A percentile compares a stretch with the other conserved stretches of the same genome.
These are phyloP conservation scores for Colletotrichum endophyticum DNA, from an alignment of 2,329 filamentous ascomycete genomes.

Conservation along the genomic window DNA sequence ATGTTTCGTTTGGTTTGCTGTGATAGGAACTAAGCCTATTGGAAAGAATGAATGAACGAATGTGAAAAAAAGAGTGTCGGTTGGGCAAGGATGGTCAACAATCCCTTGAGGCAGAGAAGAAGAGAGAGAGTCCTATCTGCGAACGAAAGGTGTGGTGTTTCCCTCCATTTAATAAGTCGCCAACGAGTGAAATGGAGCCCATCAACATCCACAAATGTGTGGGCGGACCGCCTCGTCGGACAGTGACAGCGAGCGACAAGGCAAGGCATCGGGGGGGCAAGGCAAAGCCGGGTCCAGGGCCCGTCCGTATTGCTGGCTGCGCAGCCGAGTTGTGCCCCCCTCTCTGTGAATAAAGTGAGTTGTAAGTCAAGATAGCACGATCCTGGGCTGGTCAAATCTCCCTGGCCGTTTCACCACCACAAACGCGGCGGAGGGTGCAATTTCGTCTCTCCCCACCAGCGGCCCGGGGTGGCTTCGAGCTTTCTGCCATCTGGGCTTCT, in stretches of 20 bases:
- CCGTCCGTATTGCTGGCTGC: not conserved
- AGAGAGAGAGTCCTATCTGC: not conserved
- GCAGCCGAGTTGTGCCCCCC: not conserved
- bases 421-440: constrained; percentile 15
- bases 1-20: not conserved
- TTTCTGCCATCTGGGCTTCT: not conserved
- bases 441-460: constrained; percentile 10
- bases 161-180: constrained; percentile 2
- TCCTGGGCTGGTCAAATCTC: constrained; percentile 17
- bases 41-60: constrained; percentile 14
- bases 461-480: not conserved
- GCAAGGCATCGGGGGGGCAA: not conserved
- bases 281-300: not conserved
- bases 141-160: not conserved
- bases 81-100: constrained; percentile 20
- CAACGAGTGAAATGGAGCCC: not conserved
- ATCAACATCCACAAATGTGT: constrained; percentile 1
- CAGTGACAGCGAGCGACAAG: not conserved
- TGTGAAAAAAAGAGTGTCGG: constrained; percentile 12
- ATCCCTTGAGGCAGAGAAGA: constrained; percentile 11
- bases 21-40: not conserved
- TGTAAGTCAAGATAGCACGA: constrained; percentile 5
- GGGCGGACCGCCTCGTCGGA: not conserved
- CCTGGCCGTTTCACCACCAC: constrained; percentile 19
- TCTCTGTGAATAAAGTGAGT: not conserved